phyloP scores from a whole-genome alignment of 2,329 filamentous ascomycete genomes.

The Pseudonectria buxi region DNA sequence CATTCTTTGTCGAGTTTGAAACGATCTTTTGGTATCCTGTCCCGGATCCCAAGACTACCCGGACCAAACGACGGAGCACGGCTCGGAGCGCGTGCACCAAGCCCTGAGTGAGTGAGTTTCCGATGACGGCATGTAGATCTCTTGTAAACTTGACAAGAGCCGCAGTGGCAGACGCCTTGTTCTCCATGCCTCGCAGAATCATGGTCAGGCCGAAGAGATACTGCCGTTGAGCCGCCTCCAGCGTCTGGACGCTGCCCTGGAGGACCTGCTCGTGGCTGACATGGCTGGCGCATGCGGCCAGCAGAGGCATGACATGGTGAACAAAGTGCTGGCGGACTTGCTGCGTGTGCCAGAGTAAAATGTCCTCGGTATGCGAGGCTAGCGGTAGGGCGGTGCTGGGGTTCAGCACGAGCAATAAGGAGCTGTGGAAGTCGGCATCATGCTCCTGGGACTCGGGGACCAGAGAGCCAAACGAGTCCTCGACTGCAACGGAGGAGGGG shows the following conservation, averaged over 20 bases:
- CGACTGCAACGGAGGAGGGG: conserved; percentile 46
- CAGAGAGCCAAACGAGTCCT: conserved; percentile 47
- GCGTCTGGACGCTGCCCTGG: conserved; percentile 45
- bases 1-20: conserved; percentile 15
- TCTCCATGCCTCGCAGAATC: conserved; percentile 41
- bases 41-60: conserved; percentile 37
- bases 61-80: conserved; percentile 48
- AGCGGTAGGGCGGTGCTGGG: conserved; percentile 39
- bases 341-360: conserved; percentile 54
- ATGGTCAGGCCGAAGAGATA: conserved; percentile 50
- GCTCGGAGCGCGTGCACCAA: conserved; percentile 48
- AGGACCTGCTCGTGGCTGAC: conserved; percentile 40
- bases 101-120: conserved; percentile 51
- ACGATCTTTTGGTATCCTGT: conserved; percentile 6
- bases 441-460: conserved; percentile 36
- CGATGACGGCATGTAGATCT: conserved; percentile 59
- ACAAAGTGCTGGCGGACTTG: conserved; percentile 57
- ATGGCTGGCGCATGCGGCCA: conserved; percentile 41
- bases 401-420: conserved; percentile 47
- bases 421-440: conserved; percentile 42
- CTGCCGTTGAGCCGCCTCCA: conserved; percentile 53
- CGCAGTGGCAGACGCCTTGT: conserved; percentile 28
- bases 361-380: conserved; percentile 47
- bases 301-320: conserved; percentile 50
- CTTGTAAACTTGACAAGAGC: conserved; percentile 47